Base-by-base conservation (phyloP, 768 basidiomycete genomes). In the Tricholoma saponaceum region DNA sequence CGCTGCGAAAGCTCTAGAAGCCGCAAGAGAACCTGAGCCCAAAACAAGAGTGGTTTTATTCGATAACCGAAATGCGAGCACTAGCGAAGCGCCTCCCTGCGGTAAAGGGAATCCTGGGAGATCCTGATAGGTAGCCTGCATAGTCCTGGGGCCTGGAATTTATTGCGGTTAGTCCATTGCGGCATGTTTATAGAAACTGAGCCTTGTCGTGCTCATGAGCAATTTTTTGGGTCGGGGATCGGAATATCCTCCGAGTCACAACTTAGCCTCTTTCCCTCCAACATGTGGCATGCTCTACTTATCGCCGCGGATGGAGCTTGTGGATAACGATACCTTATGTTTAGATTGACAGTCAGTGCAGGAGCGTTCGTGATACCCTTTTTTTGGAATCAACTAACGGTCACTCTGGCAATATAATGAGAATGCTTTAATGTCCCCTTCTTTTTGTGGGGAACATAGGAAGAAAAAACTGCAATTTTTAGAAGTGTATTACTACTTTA, bases 1-100 rank as follows among this genome's bases (percentile, higher is more conserved):
- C 1, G 90, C 85, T 16, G 88, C 77, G 63, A 90, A 91, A 2
- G 89, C 87, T 47, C 96, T 84, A n/a, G 83, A n/a, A n/a, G n/a
- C n/a, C n/a, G n/a, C n/a, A n/a, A n/a, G n/a, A n/a, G n/a, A n/a
- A n/a, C n/a, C n/a, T 1, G 86, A 82, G 2, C 95, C 95, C 41
- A 98, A 63, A 43, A 98, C 81, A 37, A 98, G 74, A 32, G 85
- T 78, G 0, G 73, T 76, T 35, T 79, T 79, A 56, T 72, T 68
- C 43, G 75, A 72, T 26, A 88, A 76, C 51, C 79, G 80, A 72
- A 94, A 92, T 0, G 93, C 86, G 23, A 95, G 80, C 0, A 95
- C 63, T 13, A 96, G 82, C 5, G 92, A 91, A 0, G 88, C 90
- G 5, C 92, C 92, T 9, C 72, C 69, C 12, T 72, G 70, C 1